phyloP scores from a whole-genome alignment of 805 yeast species.

The Nakazawaea holstii region DNA sequence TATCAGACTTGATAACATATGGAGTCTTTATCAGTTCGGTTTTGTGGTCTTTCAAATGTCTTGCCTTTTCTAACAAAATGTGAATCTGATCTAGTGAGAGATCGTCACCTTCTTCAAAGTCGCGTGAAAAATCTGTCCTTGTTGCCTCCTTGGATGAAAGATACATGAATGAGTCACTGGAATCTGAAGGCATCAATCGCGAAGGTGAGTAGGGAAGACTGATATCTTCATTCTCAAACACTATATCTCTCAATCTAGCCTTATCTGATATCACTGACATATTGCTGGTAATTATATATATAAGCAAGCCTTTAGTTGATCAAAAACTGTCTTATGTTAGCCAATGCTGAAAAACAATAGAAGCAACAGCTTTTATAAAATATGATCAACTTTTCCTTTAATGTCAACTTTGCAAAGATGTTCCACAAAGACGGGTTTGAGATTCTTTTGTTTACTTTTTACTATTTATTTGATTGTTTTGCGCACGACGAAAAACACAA shows the following conservation, averaged over 20 bases:
- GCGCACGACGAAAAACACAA: neutral
- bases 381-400: too few relatives aligned
- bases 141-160: slow-evolving; percentile 8
- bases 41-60: neutral
- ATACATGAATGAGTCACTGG: slow-evolving; percentile 8
- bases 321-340: too few relatives aligned
- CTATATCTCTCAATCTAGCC: neutral
- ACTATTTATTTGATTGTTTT: too few relatives aligned
- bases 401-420: neutral
- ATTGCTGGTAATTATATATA: too few relatives aligned
- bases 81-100: slow-evolving; percentile 3
- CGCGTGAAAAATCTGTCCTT: neutral
- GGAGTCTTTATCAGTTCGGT: too few relatives aligned
- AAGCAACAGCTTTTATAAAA: too few relatives aligned
- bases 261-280: neutral
- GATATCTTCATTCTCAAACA: neutral
- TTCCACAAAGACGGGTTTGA: neutral
- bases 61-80: slow-evolving; percentile 1
- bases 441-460: neutral
- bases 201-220: neutral
- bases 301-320: too few relatives aligned
- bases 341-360: too few relatives aligned
- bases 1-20: too few relatives aligned
- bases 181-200: neutral
- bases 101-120: neutral